These are phyloP conservation scores for Citrus medica DNA, from an alignment of 345 rosid species.

Conservation along the genomic window DNA sequence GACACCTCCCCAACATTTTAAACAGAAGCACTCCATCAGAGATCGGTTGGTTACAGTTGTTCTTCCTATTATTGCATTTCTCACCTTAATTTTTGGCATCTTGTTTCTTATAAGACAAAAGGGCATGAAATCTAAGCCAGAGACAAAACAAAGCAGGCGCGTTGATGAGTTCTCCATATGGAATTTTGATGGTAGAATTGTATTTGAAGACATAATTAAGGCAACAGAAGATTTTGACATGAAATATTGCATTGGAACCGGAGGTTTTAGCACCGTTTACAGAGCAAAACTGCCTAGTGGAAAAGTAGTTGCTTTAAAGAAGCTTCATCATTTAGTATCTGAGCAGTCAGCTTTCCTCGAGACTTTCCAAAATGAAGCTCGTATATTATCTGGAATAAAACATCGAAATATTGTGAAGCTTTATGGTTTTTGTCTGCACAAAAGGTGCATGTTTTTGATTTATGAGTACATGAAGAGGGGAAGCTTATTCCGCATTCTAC, in stretches of 20 bases:
- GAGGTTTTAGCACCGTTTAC: slow-evolving; percentile 17
- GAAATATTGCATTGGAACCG: slow-evolving; percentile 18
- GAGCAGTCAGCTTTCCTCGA: background rate
- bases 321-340: slow-evolving; percentile 4
- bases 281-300: slow-evolving; percentile 1
- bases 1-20: background rate
- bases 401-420: slow-evolving; percentile 20
- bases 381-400: background rate
- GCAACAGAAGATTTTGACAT: slow-evolving; percentile 19
- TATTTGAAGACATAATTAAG: slow-evolving; percentile 6
- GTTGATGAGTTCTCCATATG: slow-evolving; percentile 6
- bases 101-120: background rate
- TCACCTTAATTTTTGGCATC: background rate
- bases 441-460: slow-evolving; percentile 1
- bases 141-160: background rate
- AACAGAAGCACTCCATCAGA: too few relatives aligned
- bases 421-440: slow-evolving; percentile 13
- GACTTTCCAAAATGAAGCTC: slow-evolving; percentile 8
- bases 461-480: slow-evolving; percentile 6
- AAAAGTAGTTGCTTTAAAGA: slow-evolving; percentile 15
- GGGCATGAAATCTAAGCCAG: background rate
- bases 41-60: background rate
- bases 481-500: slow-evolving; percentile 3
- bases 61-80: background rate
- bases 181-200: slow-evolving; percentile 17